Evolutionary conservation across 106 monocot species (phyloP).

Genomic region (Apostasia ramifera): DNA sequence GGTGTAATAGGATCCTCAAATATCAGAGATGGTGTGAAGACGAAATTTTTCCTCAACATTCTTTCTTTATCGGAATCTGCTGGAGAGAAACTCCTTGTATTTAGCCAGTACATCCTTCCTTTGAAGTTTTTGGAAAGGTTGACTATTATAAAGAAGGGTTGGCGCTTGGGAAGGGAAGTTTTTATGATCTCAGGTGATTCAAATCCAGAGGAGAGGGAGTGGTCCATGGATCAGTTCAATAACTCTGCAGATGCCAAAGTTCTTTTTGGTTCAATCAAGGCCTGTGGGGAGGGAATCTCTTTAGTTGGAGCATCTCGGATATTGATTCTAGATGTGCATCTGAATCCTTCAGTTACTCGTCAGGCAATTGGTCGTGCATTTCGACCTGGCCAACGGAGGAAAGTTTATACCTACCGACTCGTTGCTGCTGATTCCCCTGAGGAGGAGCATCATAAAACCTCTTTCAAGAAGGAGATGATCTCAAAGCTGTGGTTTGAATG

Average conservation of each 20-base stretch:
- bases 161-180: constrained; percentile 73
- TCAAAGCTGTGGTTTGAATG: constrained; percentile 97
- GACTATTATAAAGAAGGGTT: constrained; percentile 43
- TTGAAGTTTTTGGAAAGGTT: constrained; percentile 81
- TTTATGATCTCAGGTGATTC: constrained; percentile 84
- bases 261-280: constrained; percentile 92
- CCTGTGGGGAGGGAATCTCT: constrained; percentile 95
- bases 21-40: constrained; percentile 75
- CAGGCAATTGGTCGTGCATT: constrained; percentile 96
- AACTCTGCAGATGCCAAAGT: constrained; percentile 72
- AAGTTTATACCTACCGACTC: constrained; percentile 68
- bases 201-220: constrained; percentile 61
- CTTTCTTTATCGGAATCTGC: constrained; percentile 51
- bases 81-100: constrained; percentile 73
- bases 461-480: constrained; percentile 78
- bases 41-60: constrained; percentile 67
- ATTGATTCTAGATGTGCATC: constrained; percentile 79
- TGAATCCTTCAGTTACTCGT: constrained; percentile 90
- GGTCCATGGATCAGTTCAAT: constrained; percentile 81
- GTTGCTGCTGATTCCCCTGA: constrained; percentile 76
- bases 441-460: constrained; percentile 53
- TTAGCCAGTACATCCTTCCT: constrained; percentile 87
- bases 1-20: constrained; percentile 27
- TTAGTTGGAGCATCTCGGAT: constrained; percentile 84
- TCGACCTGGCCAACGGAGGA: constrained; percentile 74